These are phyloP conservation scores for Zalerion maritima DNA, from an alignment of 495 filamentous ascomycete genomes.

Conservation along the genomic window DNA sequence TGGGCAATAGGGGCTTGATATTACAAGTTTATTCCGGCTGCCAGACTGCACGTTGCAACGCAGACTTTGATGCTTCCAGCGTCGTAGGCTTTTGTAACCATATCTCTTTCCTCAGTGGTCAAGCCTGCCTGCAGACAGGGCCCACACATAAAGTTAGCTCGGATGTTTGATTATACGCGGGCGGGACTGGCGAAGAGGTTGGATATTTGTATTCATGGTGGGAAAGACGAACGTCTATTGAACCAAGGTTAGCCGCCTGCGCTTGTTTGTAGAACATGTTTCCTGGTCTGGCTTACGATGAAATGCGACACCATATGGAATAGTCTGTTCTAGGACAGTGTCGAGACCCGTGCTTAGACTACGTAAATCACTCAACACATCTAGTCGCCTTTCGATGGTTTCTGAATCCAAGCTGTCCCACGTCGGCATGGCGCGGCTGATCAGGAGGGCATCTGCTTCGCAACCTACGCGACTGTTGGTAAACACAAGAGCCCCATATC, in stretches of 20 bases:
- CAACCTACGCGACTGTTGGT: conserved; percentile 53
- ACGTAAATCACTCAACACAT: conserved; percentile 54
- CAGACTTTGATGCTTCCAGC: conserved; percentile 54
- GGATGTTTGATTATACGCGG: too few species aligned
- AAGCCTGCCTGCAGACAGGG: conserved; percentile 47
- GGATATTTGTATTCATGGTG: too few species aligned
- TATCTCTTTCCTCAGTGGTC: conserved; percentile 65
- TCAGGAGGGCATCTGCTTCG: conserved; percentile 47
- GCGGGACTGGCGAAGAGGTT: too few species aligned
- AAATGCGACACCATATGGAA: conserved; percentile 57
- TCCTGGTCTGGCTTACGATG: conserved; percentile 35
- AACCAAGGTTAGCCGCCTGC: too few species aligned
- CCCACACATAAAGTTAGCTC: too few species aligned
- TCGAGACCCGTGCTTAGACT: conserved; percentile 56
- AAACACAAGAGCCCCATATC: conserved; percentile 63
- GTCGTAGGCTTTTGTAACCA: conserved; percentile 62
- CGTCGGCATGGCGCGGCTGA: conserved; percentile 46
- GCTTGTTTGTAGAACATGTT: not conserved
- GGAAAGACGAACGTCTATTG: conserved; percentile 7
- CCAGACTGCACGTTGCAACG: conserved; percentile 69
- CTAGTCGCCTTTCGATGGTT: conserved; percentile 42
- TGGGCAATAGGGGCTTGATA: too few species aligned
- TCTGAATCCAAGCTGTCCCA: conserved; percentile 25
- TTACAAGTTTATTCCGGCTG: conserved; percentile 81
- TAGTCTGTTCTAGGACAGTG: conserved; percentile 46